Base-by-base conservation (phyloP, 805 yeast species). In the Blastobotrys americana region DNA sequence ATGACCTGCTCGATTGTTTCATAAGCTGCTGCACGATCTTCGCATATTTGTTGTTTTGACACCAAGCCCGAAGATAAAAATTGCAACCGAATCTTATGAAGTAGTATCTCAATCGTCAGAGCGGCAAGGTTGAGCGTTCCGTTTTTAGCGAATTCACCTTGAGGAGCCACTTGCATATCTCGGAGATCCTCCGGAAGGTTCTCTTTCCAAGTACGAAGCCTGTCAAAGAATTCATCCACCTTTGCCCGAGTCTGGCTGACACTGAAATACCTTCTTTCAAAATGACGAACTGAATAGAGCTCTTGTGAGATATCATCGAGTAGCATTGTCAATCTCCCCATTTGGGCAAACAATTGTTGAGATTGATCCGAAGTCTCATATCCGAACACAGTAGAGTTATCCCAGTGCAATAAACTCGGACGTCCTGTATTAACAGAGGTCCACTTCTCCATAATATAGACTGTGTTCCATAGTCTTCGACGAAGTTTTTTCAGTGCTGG, bases 371-470 rank as follows among this genome's bases (percentile, higher is more conserved):
- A 53, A 6, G 53, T 47, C 8, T 42, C 38, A 36, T 49, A 55
- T 45, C 42, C 27, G 6, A 33, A 48, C 44, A 45, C 55, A 42
- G 49, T 55, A 18, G 48, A 47, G 34, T 56, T 51, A 15, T 42
- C 40, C 17, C 43, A 23, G 13, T 47, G 40, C 20, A 63, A 46
- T 17, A 57, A 49, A 3, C 56, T 51, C 1, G 70, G 70, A 19
- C 65, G 54, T 9, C 69, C 67, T 3, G 59, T 43, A 22, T 53
- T 53, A 3, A 58, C 56, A 1, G 67, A 54, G 3, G 55, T 47
- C 70, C 70, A 66, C 43, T 62, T 63, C 43, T 66, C 71, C 38
- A 56, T 55, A 13, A 57, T 57, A 37, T 51, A 65, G n/a, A 58
- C 55, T 0, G 59, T 54, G 34, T 66, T 61, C 66, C 68, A 63